Evolutionary conservation across 2,329 filamentous ascomycete species (phyloP).

Genomic region (Talaromyces sp.): DNA sequence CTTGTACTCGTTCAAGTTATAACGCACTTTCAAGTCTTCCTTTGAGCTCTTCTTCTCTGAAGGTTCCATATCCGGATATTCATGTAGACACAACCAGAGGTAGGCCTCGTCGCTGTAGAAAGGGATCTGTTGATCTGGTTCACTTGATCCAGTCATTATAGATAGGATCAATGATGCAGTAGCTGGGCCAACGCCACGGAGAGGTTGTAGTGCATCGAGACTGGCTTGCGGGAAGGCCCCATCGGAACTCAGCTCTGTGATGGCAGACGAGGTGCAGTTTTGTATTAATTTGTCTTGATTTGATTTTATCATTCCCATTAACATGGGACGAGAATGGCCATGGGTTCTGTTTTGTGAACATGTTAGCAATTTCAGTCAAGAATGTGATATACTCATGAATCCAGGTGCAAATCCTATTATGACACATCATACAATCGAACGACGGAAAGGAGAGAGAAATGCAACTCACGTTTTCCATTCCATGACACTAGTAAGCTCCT

Average conservation of each 20-base stretch:
- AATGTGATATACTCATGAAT: no score
- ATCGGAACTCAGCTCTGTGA: conserved; percentile 17
- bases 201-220: conserved; percentile 36
- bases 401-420: background rate
- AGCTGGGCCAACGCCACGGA: conserved; percentile 47
- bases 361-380: background rate
- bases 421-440: no score
- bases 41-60: conserved; percentile 20
- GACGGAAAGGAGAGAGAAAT: background rate
- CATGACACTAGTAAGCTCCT: conserved; percentile 42
- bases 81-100: conserved; percentile 40
- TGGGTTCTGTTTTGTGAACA: conserved; percentile 40
- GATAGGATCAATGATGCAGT: conserved; percentile 48
- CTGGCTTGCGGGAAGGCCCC: conserved; percentile 34
- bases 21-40: conserved; percentile 42
- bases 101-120: conserved; percentile 50
- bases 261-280: conserved; percentile 32
- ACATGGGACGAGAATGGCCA: conserved; percentile 41
- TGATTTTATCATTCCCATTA: conserved; percentile 44
- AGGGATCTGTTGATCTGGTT: conserved; percentile 27
- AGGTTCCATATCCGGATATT: conserved; percentile 22
- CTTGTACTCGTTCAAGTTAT: conserved; percentile 43
- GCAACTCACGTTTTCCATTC: conserved; percentile 49
- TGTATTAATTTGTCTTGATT: conserved; percentile 33
- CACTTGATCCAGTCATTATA: conserved; percentile 24